Evolutionary conservation across 371 early-diverging fungal genomes (phyloP).

Genomic region (Sporodiniella umbellata): DNA sequence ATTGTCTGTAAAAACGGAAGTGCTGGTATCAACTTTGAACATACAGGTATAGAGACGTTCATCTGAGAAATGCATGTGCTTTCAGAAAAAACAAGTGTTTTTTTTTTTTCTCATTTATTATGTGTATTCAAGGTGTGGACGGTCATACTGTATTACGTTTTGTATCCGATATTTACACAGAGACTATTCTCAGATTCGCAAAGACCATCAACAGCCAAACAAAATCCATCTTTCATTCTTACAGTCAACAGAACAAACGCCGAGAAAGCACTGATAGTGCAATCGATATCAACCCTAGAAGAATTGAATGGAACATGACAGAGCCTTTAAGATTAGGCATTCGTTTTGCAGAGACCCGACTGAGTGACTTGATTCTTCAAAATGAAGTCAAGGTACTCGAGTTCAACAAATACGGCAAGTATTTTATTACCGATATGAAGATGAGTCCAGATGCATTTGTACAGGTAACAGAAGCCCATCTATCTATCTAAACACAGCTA

Average conservation of each 20-base stretch:
- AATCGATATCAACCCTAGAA: constrained; percentile 42
- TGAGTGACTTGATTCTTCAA: constrained; percentile 53
- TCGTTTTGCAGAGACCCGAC: constrained; percentile 52
- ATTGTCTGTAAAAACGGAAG: constrained; percentile 61
- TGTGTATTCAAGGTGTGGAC: constrained; percentile 62
- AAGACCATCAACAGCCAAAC: constrained; percentile 55
- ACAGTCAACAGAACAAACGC: constrained; percentile 5
- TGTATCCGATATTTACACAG: constrained; percentile 59
- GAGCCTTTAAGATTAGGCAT: constrained; percentile 41
- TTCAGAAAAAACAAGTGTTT: no score
- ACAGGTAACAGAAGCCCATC: no score
- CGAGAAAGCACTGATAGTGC: constrained; percentile 2
- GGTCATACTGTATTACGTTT: constrained; percentile 59
- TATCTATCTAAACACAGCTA: no score
- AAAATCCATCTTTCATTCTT: constrained; percentile 49
- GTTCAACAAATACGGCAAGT: constrained; percentile 68
- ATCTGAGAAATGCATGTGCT: no score
- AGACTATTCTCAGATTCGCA: constrained; percentile 55
- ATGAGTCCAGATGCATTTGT: constrained; percentile 79
- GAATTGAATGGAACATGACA: constrained; percentile 55
- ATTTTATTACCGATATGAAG: constrained; percentile 66
- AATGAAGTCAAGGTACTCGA: constrained; percentile 66
- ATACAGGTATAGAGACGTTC: no score
- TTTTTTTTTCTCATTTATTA: no score
- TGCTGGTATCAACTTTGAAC: constrained; percentile 61